phyloP scores from a whole-genome alignment of 225 moss, liverwort and hornwort species.

The Polytrichum commune region DNA sequence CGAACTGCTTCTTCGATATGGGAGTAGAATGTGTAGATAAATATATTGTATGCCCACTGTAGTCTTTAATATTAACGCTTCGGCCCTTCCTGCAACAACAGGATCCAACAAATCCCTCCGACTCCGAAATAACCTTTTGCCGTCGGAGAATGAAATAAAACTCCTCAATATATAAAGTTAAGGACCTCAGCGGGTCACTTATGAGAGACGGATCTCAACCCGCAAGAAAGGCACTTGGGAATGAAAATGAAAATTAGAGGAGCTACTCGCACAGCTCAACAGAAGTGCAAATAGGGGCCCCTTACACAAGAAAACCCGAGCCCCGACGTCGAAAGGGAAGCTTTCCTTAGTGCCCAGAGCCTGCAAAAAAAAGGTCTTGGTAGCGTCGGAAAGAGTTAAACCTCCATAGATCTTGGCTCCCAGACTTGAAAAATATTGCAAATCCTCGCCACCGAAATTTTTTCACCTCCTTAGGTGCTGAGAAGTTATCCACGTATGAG shows the following conservation, averaged over 20 bases:
- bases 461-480: no score
- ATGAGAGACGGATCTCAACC: no score
- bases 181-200: no score
- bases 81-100: background rate
- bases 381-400: background rate
- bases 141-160: no score
- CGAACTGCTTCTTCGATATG: background rate
- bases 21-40: background rate
- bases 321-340: constrained; percentile 4
- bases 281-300: background rate
- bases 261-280: background rate
- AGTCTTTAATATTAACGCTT: background rate
- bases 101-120: background rate
- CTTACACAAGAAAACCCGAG: no score
- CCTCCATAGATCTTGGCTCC: constrained; percentile 5
- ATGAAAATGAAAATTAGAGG: background rate
- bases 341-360: background rate
- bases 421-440: background rate
- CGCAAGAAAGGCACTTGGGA: background rate
- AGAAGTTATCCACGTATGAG: no score
- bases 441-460: no score
- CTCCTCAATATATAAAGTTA: no score
- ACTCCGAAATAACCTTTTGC: no score
- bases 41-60: background rate
- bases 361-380: background rate